Base-by-base conservation (phyloP, 139 green algal species). In the Chlamydomonas sphaeroides region DNA sequence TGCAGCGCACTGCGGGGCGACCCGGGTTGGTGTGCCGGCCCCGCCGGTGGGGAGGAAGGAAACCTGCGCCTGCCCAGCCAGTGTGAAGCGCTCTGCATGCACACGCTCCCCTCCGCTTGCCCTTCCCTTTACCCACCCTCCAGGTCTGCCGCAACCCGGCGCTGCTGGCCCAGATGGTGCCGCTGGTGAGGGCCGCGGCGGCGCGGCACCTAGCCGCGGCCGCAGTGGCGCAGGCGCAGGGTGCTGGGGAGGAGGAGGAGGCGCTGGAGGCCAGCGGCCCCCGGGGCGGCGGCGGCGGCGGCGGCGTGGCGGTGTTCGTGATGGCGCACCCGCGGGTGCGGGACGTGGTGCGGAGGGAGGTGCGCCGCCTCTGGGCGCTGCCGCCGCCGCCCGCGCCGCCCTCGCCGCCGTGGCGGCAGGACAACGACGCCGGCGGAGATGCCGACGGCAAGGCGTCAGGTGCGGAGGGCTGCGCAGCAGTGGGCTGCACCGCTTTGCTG, bases 301-400 rank as follows among this genome's bases (percentile, higher is more conserved):
- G 59, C 30, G 14, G 30, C 6, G 59, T 36, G n/a, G n/a, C 41
- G 41, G 1, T 82, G 15, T 82, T 82, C 8, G 25, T 82, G 0
- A 82, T 82, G 75, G 41, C 75, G 25, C 75, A 82, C 42, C 75
- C 75, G 14, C 62, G 75, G 17, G 42, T 82, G 32, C 62, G 75
- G 2, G 62, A 72, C 26, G 62, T 73, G 1, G 38, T 73, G 21
- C 62, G 75, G 28, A n/a, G 75, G 75, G 62, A 82, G 42, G 5
- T 82, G 30, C 26, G 57, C 4, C 57, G 74, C 28, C 59, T 80
- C 39, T 80, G 74, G 74, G 72, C 32, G 7, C 7, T n/a, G 45
- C 10, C 49, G 49, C 18, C 49, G 10, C 18, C 49, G 49, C 18
- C 5, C 18, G 49, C 49, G 49, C 18, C 5, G 5, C 18, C 49